phyloP scores from a whole-genome alignment of 1,139 yeast species.

The Pichia sp. region DNA sequence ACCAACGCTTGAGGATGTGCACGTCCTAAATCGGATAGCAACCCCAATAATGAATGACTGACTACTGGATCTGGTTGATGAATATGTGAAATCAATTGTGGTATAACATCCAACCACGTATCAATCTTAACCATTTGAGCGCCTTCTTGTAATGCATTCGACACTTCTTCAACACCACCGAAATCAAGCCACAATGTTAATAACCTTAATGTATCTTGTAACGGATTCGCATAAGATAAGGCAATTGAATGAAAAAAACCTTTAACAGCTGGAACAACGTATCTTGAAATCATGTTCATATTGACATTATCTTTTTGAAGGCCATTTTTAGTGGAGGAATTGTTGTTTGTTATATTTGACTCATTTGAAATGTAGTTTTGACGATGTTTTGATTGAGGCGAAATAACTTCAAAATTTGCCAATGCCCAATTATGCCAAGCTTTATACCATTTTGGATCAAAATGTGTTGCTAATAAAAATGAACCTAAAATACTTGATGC shows the following conservation, averaged over 20 bases:
- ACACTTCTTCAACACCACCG: conserved; percentile 90
- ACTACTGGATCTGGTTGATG: conserved; percentile 91
- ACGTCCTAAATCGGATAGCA: conserved; percentile 82
- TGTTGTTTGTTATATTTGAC: neutral
- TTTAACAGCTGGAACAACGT: conserved; percentile 88
- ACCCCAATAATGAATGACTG: conserved; percentile 68
- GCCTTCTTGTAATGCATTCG: conserved; percentile 87
- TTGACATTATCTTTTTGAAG: conserved; percentile 22
- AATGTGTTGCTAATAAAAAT: conserved; percentile 87
- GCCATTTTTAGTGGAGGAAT: neutral
- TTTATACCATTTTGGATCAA: conserved; percentile 89
- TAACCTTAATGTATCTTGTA: conserved; percentile 87
- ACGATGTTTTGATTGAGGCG: conserved; percentile 37
- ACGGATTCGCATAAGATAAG: conserved; percentile 73
- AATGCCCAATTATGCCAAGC: conserved; percentile 99
- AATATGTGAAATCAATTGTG: conserved; percentile 91
- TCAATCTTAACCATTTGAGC: conserved; percentile 84
- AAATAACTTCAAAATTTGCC: conserved; percentile 92
- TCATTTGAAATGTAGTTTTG: conserved; percentile 12
- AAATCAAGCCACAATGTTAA: conserved; percentile 92
- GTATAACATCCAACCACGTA: conserved; percentile 91
- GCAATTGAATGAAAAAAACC: conserved; percentile 96
- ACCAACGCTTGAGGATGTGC: conserved; percentile 97
- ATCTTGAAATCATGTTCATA: conserved; percentile 47
- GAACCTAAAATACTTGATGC: conserved; percentile 84